phyloP scores from a whole-genome alignment of 208 protist genomes.

The Acanthamoeba healyi region DNA sequence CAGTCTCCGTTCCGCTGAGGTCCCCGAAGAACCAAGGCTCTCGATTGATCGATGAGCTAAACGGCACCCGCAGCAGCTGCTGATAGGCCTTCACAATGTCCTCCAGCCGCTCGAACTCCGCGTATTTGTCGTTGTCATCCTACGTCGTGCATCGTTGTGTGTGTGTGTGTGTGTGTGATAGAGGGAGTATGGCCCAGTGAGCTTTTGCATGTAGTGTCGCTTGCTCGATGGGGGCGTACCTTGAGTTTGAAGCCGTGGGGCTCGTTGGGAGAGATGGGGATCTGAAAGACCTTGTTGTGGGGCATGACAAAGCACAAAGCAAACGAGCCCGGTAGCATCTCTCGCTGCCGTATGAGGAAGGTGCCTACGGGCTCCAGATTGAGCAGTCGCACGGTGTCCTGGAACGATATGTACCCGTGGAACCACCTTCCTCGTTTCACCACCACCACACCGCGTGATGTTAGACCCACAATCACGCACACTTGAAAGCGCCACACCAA shows the following conservation, averaged over 20 bases:
- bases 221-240: background rate
- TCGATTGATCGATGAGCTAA: conserved; percentile 14
- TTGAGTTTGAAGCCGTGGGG: conserved; percentile 49
- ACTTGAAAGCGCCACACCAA: too few species aligned
- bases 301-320: conserved; percentile 22
- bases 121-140: conserved; percentile 44
- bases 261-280: background rate
- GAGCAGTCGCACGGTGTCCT: conserved; percentile 49
- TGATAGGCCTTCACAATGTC: background rate
- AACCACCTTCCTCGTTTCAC: conserved; percentile 9
- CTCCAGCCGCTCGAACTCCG: background rate
- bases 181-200: background rate
- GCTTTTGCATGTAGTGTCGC: background rate
- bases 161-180: background rate
- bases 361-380: conserved; percentile 36
- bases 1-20: conserved; percentile 29
- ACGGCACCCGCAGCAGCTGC: conserved; percentile 26
- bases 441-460: background rate
- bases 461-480: background rate
- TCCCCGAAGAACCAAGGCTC: conserved; percentile 51
- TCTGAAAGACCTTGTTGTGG: conserved; percentile 37
- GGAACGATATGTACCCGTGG: conserved; percentile 58
- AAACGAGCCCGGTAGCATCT: conserved; percentile 41
- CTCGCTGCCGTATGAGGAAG: conserved; percentile 18
- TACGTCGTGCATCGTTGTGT: background rate